These are phyloP conservation scores for Metarhizium robertsii DNA, from an alignment of 2,329 filamentous ascomycete species.

Conservation along the genomic window DNA sequence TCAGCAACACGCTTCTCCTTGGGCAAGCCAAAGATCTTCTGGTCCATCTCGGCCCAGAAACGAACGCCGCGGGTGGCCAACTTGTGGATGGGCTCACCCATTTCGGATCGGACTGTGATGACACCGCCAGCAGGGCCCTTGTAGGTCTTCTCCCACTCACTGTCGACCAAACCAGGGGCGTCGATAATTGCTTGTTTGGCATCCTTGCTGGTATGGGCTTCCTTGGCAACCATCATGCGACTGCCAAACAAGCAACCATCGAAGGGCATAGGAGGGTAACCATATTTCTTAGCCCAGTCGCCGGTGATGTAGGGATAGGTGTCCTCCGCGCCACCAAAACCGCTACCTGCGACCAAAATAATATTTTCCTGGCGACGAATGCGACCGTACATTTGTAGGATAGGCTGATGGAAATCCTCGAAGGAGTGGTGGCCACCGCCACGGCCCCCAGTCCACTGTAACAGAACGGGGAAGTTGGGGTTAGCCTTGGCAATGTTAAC, in stretches of 20 bases:
- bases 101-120: conserved; percentile 94
- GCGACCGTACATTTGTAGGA: conserved; percentile 83
- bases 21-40: conserved; percentile 94
- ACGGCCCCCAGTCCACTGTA: conserved; percentile 93
- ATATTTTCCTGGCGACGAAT: conserved; percentile 82
- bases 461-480: conserved; percentile 80
- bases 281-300: conserved; percentile 76
- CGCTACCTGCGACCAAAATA: conserved; percentile 80
- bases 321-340: conserved; percentile 82
- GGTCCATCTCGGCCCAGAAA: conserved; percentile 98
- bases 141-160: conserved; percentile 87
- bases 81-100: conserved; percentile 99
- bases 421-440: conserved; percentile 92
- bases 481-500: conserved; percentile 94
- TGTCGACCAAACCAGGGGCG: conserved; percentile 71
- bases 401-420: conserved; percentile 89
- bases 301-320: conserved; percentile 90
- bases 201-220: conserved; percentile 77
- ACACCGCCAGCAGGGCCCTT: conserved; percentile 85
- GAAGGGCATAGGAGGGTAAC: conserved; percentile 88
- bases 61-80: conserved; percentile 89
- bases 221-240: conserved; percentile 91
- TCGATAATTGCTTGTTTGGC: conserved; percentile 88
- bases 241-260: conserved; percentile 87
- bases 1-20: conserved; percentile 87